phyloP scores from a whole-genome alignment of 1,284 basidiomycete species.

The Inonotus hispidus region DNA sequence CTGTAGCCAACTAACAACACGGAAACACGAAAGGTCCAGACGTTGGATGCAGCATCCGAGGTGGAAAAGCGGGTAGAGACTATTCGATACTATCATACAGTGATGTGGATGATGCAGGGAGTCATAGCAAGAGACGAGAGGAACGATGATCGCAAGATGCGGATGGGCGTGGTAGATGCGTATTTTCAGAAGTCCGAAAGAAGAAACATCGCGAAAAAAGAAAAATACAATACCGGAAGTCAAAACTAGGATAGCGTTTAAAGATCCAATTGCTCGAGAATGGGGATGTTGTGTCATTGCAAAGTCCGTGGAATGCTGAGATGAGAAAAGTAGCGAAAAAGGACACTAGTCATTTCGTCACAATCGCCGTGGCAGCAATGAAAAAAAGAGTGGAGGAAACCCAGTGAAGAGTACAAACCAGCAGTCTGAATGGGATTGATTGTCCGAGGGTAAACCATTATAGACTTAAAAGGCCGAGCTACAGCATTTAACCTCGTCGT shows the following conservation, averaged over 20 bases:
- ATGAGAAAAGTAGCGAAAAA: background rate
- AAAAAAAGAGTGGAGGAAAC: background rate
- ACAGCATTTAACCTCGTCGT: conserved; percentile 21
- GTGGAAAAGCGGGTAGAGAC: background rate
- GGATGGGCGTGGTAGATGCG: background rate
- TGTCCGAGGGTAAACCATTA: background rate
- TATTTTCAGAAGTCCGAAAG: background rate
- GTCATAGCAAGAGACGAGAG: background rate
- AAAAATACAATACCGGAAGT: too few relatives aligned
- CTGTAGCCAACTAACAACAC: background rate
- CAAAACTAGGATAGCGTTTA: background rate
- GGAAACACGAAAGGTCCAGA: background rate
- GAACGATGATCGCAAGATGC: background rate
- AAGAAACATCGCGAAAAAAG: background rate
- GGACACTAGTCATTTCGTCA: background rate
- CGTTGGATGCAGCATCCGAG: too few relatives aligned
- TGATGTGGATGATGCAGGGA: conserved; percentile 1
- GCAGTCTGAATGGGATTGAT: background rate
- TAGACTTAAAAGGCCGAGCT: background rate
- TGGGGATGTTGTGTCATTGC: background rate
- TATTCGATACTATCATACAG: background rate
- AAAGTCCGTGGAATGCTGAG: background rate
- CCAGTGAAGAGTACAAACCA: conserved; percentile 1
- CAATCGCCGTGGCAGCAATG: background rate
- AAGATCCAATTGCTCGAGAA: background rate